phyloP scores from a whole-genome alignment of 768 basidiomycete species.

The Gymnopilus junonius region DNA sequence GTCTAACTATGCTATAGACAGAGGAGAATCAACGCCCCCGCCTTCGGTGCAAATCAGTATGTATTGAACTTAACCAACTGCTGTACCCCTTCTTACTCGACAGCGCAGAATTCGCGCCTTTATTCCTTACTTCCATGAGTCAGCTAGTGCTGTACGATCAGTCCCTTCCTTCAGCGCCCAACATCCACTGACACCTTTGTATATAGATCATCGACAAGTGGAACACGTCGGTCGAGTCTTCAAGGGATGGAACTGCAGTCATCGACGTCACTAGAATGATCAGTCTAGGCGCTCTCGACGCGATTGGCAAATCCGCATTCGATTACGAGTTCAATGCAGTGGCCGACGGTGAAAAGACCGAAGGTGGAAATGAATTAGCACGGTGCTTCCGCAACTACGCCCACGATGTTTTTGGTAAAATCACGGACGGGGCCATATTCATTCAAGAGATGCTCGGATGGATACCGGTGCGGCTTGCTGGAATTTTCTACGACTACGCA shows the following conservation, averaged over 20 bases:
- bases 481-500: neutral
- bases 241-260: neutral
- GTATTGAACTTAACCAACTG: neutral
- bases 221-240: neutral
- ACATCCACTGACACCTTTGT: neutral
- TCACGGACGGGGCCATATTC: neutral
- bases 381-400: neutral
- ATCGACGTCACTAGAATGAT: neutral
- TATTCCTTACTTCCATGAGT: neutral
- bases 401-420: neutral
- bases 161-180: neutral
- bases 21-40: neutral
- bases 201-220: neutral
- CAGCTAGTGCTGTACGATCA: neutral
- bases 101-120: neutral
- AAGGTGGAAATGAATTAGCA: neutral
- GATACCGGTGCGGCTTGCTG: neutral
- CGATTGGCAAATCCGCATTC: neutral
- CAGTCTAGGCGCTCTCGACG: neutral
- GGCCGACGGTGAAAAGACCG: neutral
- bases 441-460: neutral
- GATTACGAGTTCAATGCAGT: neutral
- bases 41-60: neutral
- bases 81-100: neutral
- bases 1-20: neutral